Evolutionary conservation across 2,329 filamentous ascomycete species (phyloP).

Genomic region (Taxawa tesnikishii): DNA sequence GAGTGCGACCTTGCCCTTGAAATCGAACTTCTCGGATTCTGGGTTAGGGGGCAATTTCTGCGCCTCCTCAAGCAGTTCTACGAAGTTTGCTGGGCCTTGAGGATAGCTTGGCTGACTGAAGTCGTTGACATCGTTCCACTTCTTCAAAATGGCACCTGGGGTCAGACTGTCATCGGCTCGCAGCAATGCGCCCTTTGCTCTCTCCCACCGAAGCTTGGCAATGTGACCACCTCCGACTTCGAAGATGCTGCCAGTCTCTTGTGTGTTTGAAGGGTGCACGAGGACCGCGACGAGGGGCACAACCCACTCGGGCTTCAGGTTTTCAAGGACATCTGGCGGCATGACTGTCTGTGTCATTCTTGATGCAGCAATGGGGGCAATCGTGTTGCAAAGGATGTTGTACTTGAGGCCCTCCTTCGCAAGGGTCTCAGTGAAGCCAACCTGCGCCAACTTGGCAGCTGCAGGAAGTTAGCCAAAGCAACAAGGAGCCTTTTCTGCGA

Average conservation of each 20-base stretch:
- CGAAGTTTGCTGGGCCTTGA: conserved; percentile 74
- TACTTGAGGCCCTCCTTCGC: conserved; percentile 97
- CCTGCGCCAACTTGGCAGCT: conserved; percentile 87
- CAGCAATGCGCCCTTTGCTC: conserved; percentile 74
- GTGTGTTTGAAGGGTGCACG: conserved; percentile 70
- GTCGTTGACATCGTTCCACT: conserved; percentile 80
- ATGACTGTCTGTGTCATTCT: conserved; percentile 93
- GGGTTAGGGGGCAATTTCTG: conserved; percentile 64
- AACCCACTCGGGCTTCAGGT: conserved; percentile 85
- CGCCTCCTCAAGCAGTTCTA: conserved; percentile 73
- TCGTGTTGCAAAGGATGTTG: conserved; percentile 91
- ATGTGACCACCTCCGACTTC: conserved; percentile 88
- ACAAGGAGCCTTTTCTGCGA: background rate
- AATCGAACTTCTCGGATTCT: conserved; percentile 62
- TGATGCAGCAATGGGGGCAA: conserved; percentile 89
- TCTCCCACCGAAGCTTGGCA: conserved; percentile 91
- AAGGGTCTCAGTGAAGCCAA: conserved; percentile 94
- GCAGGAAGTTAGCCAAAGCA: conserved; percentile 15
- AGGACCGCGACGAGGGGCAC: conserved; percentile 84
- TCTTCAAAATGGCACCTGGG: conserved; percentile 72
- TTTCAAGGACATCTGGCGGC: conserved; percentile 81
- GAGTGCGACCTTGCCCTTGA: conserved; percentile 73
- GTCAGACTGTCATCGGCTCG: conserved; percentile 84
- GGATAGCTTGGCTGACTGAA: conserved; percentile 78
- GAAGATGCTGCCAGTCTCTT: conserved; percentile 80